These are phyloP conservation scores for Emergomyces pasteurianus DNA, from an alignment of 2,329 filamentous ascomycete genomes.

Conservation along the genomic window DNA sequence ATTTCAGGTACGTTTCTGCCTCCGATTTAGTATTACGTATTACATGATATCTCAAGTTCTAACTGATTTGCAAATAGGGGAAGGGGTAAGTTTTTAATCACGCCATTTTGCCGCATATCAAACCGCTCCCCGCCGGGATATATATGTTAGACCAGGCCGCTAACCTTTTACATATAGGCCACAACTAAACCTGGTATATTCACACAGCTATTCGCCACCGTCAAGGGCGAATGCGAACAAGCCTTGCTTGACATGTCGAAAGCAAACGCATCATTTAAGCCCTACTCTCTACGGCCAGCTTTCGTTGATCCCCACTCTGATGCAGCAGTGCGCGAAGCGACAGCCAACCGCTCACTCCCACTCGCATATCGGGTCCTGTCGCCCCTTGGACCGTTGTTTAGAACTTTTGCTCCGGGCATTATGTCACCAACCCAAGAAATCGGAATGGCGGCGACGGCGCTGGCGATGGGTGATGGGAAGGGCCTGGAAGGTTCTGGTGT, in stretches of 20 bases:
- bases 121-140: neutral
- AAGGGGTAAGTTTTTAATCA: neutral
- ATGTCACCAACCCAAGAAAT: slow-evolving; percentile 38
- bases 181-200: slow-evolving; percentile 45
- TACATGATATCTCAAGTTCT: neutral
- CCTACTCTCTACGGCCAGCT: slow-evolving; percentile 47
- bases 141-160: neutral
- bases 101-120: neutral
- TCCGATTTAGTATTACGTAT: slow-evolving; percentile 23
- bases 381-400: slow-evolving; percentile 16
- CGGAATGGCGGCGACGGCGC: slow-evolving; percentile 35
- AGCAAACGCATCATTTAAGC: slow-evolving; percentile 34
- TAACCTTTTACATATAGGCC: slow-evolving; percentile 20
- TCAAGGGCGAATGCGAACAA: slow-evolving; percentile 57
- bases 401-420: slow-evolving; percentile 19
- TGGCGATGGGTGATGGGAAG: slow-evolving; percentile 35
- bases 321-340: slow-evolving; percentile 25
- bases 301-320: slow-evolving; percentile 43
- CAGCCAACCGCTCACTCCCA: slow-evolving; percentile 18
- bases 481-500: neutral
- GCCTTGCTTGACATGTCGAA: slow-evolving; percentile 43
- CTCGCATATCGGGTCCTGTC: slow-evolving; percentile 9
- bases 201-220: slow-evolving; percentile 46
- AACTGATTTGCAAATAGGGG: neutral
- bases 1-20: slow-evolving; percentile 44